Evolutionary conservation across 805 yeast genomes (phyloP).

Genomic region (Cyberlindnera bimundalis): DNA sequence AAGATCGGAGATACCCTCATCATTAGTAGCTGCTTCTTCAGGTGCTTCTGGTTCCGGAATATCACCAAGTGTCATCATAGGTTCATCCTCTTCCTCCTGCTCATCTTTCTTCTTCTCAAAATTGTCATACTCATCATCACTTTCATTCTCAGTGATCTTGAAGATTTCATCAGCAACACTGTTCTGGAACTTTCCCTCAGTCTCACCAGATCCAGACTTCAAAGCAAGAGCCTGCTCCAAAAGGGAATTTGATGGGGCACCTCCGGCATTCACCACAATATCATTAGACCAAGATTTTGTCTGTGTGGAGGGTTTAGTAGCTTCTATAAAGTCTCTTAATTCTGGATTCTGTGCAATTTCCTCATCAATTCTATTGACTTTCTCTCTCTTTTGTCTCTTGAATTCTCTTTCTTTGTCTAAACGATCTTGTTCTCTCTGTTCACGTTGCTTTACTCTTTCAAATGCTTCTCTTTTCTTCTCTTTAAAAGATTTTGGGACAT

Average conservation of each 20-base stretch:
- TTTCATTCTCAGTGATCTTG: conserved; percentile 33
- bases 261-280: conserved; percentile 34
- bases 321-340: conserved; percentile 75
- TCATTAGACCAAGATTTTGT: conserved; percentile 68
- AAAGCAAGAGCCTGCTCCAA: conserved; percentile 39
- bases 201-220: conserved; percentile 23
- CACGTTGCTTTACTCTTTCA: conserved; percentile 43
- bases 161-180: conserved; percentile 26
- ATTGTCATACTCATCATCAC: conserved; percentile 44
- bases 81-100: conserved; percentile 44
- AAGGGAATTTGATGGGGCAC: conserved; percentile 34
- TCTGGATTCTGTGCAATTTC: conserved; percentile 64
- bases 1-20: conserved; percentile 62
- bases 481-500: conserved; percentile 64
- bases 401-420: conserved; percentile 38
- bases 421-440: conserved; percentile 42
- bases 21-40: conserved; percentile 29
- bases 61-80: conserved; percentile 43
- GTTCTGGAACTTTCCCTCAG: conserved; percentile 19
- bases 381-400: conserved; percentile 30
- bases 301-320: conserved; percentile 73
- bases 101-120: conserved; percentile 34
- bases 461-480: conserved; percentile 50
- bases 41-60: conserved; percentile 12
- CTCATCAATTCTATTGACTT: conserved; percentile 42